Evolutionary conservation across 2,329 filamentous ascomycete genomes (phyloP).

Genomic region (Rhytidhysteron rufulum): DNA sequence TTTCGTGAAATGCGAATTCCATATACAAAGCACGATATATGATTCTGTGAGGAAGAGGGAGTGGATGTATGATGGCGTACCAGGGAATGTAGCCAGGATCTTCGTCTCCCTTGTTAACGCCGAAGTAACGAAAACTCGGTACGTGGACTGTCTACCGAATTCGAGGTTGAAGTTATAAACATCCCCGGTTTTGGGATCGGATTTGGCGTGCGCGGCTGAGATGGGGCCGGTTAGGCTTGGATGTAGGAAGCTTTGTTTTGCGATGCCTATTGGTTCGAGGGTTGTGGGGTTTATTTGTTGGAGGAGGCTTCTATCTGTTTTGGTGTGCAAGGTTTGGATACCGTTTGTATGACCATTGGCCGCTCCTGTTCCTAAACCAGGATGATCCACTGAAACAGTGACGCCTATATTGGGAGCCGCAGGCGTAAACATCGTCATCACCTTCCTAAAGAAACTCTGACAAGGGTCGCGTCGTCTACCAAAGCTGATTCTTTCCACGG

Average conservation of each 20-base stretch:
- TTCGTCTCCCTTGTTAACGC: slow-evolving; percentile 61
- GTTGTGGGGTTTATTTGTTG: slow-evolving; percentile 66
- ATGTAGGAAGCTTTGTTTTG: slow-evolving; percentile 59
- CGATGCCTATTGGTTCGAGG: slow-evolving; percentile 66
- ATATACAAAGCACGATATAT: slow-evolving; percentile 71
- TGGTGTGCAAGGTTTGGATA: slow-evolving; percentile 55
- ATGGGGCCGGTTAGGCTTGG: slow-evolving; percentile 64
- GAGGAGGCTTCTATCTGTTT: slow-evolving; percentile 54
- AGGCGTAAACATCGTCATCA: slow-evolving; percentile 58
- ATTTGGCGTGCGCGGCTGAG: slow-evolving; percentile 67
- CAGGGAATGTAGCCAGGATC: slow-evolving; percentile 65
- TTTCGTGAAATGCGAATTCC: slow-evolving; percentile 58
- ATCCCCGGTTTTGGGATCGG: slow-evolving; percentile 69
- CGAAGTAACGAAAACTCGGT: slow-evolving; percentile 66
- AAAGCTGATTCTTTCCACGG: slow-evolving; percentile 58
- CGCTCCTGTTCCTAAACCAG: slow-evolving; percentile 40
- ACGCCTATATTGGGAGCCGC: slow-evolving; percentile 58
- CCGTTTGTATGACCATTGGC: slow-evolving; percentile 28
- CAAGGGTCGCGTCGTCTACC: slow-evolving; percentile 72
- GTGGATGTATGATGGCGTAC: slow-evolving; percentile 70
- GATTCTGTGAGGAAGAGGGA: slow-evolving; percentile 71
- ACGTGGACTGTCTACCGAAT: slow-evolving; percentile 54
- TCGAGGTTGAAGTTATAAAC: slow-evolving; percentile 80
- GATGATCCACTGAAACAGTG: slow-evolving; percentile 61
- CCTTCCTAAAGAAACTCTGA: slow-evolving; percentile 67